A percentile compares a stretch with the other conserved stretches of the same genome.
Conservation (phyloP, 2,329 filamentous ascomycete species). For the Fonsecaea monophora region DNA sequence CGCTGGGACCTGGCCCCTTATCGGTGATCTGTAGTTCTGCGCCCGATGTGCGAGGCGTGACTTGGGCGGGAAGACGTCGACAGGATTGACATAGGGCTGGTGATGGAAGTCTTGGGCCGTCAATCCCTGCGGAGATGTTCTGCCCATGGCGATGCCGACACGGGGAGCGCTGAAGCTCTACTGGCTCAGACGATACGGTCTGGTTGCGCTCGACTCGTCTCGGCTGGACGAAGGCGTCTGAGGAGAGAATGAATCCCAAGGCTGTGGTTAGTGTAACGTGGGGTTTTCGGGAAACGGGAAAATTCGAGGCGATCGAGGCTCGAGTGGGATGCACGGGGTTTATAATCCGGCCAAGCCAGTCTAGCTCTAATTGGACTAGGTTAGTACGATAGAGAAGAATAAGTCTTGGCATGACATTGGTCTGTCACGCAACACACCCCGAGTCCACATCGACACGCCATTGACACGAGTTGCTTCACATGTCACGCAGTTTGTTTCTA, state of each 20-base stretch:
- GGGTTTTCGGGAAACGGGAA: slow-evolving; percentile 12
- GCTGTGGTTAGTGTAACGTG: slow-evolving; percentile 22
- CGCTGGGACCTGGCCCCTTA: slow-evolving; percentile 23
- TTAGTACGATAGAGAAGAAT: neutral
- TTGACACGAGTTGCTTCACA: too few species aligned
- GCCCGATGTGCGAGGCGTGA: slow-evolving; percentile 28
- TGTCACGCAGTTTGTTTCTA: too few species aligned
- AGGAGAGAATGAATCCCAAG: slow-evolving; percentile 11
- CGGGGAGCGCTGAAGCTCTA: neutral
- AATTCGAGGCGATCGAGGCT: neutral
- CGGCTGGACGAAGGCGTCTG: neutral
- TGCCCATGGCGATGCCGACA: slow-evolving; percentile 20
- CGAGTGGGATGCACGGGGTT: neutral
- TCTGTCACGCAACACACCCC: too few species aligned
- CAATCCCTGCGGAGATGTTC: slow-evolving; percentile 33
- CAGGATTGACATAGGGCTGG: slow-evolving; percentile 35
- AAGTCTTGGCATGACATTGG: neutral
- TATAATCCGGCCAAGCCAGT: neutral
- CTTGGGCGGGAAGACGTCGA: slow-evolving; percentile 33
- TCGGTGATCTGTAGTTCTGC: slow-evolving; percentile 26
- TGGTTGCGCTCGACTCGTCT: neutral
- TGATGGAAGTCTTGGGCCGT: slow-evolving; percentile 38
- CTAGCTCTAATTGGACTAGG: neutral
- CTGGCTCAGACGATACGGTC: neutral
- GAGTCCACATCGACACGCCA: too few species aligned